Percentiles rank a stretch among this genome's conserved stretches.
Evolutionary conservation across 2,329 filamentous ascomycete species (phyloP).

Genomic region (Fusarium sp.): DNA sequence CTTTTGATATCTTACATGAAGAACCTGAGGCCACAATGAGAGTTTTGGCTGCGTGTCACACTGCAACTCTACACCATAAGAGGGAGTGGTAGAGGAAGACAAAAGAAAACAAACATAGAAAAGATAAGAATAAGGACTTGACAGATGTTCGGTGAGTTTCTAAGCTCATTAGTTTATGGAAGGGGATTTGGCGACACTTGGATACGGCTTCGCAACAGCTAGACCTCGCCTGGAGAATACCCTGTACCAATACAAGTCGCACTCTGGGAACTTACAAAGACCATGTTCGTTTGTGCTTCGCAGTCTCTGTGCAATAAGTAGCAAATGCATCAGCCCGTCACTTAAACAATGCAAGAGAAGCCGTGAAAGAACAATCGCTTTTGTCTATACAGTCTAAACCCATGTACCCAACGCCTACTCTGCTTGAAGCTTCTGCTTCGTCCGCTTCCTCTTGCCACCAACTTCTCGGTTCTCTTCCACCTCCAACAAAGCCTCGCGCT

Average conservation of each 20-base stretch:
- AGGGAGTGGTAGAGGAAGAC: not conserved
- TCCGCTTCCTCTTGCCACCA: conserved; percentile 80
- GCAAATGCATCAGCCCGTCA: not conserved
- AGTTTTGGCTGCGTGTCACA: not conserved
- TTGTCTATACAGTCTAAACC: conserved; percentile 17
- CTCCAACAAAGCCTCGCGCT: conserved; percentile 88
- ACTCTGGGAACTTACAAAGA: not conserved
- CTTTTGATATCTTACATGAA: not conserved
- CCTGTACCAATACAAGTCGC: not conserved
- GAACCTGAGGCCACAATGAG: not conserved
- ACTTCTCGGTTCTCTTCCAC: conserved; percentile 95
- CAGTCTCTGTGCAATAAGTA: not conserved
- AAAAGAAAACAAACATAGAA: not conserved
- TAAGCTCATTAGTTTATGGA: not conserved
- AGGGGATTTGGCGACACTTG: not conserved
- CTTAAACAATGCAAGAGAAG: not conserved
- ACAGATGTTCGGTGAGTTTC: not conserved
- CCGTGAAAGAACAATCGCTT: conserved; percentile 14
- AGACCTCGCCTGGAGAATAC: not conserved
- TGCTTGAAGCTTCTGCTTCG: conserved; percentile 66
- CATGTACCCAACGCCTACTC: conserved; percentile 30
- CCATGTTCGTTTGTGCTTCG: not conserved
- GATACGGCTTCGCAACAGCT: not conserved
- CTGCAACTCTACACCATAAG: not conserved
- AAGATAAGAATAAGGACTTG: not conserved